phyloP scores from a whole-genome alignment of 2,329 filamentous ascomycete genomes.

The Emmonsia crescens region DNA sequence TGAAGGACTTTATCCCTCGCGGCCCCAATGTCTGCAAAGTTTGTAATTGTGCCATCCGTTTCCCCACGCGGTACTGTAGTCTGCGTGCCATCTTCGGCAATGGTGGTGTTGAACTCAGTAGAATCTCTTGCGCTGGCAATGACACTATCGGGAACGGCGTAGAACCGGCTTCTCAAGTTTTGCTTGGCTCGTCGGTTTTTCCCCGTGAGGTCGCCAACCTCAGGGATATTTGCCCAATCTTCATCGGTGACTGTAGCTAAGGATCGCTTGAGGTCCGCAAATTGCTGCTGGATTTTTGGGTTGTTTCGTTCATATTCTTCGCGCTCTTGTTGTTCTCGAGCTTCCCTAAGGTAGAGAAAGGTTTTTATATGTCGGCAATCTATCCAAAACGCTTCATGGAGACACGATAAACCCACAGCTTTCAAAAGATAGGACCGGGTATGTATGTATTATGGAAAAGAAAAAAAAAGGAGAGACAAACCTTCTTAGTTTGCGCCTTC shows the following conservation, averaged over 20 bases:
- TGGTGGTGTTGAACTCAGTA: slow-evolving; percentile 72
- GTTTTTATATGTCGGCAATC: slow-evolving; percentile 61
- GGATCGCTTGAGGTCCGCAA: slow-evolving; percentile 87
- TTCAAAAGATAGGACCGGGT: slow-evolving; percentile 23
- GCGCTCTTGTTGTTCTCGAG: slow-evolving; percentile 77
- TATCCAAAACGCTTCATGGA: slow-evolving; percentile 54
- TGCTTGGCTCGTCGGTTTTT: slow-evolving; percentile 81
- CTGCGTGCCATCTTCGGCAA: slow-evolving; percentile 65
- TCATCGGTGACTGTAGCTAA: slow-evolving; percentile 83
- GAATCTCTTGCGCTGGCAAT: slow-evolving; percentile 74
- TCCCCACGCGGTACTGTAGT: slow-evolving; percentile 38
- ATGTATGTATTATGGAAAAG: slow-evolving; percentile 5
- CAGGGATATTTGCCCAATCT: slow-evolving; percentile 90
- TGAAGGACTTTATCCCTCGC: slow-evolving; percentile 92
- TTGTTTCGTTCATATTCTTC: slow-evolving; percentile 97
- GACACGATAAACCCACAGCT: slow-evolving; percentile 55
- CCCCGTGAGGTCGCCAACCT: slow-evolving; percentile 92
- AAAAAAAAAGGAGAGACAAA: slow-evolving; percentile 42
- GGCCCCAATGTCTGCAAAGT: slow-evolving; percentile 94
- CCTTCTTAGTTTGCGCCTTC: slow-evolving; percentile 73
- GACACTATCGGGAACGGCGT: slow-evolving; percentile 93
- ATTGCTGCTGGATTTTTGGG: slow-evolving; percentile 96
- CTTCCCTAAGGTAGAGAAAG: slow-evolving; percentile 66
- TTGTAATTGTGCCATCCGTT: slow-evolving; percentile 82
- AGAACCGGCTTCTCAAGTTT: slow-evolving; percentile 74